phyloP scores from a whole-genome alignment of 2,329 filamentous ascomycete genomes.

The Cladosporium sp. region DNA sequence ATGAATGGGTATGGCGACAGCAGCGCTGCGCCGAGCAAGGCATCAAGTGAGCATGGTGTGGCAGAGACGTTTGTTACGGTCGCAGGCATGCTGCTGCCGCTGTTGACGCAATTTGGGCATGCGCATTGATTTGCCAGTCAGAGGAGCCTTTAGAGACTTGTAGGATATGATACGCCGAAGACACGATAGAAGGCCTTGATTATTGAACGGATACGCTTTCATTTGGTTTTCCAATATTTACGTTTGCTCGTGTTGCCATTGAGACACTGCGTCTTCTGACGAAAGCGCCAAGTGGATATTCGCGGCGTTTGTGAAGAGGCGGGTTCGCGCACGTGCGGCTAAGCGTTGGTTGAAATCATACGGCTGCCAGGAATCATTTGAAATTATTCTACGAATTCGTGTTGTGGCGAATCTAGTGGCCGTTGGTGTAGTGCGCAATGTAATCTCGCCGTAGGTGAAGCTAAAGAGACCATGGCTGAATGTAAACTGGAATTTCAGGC shows the following conservation, averaged over 20 bases:
- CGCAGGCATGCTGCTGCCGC: conserved; percentile 73
- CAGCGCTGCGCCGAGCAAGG: not conserved
- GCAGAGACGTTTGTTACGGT: conserved; percentile 66
- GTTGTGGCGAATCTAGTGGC: not conserved
- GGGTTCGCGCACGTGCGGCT: too few species aligned
- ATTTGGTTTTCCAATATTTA: too few species aligned
- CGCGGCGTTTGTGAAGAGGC: too few species aligned
- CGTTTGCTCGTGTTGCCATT: too few species aligned
- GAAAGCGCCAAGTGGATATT: too few species aligned
- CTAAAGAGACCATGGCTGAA: not conserved
- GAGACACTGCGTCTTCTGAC: too few species aligned
- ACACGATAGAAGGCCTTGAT: conserved; percentile 2
- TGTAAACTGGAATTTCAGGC: not conserved
- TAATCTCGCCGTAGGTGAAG: not conserved
- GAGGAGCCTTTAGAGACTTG: not conserved
- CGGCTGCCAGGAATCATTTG: not conserved
- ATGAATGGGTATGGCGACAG: conserved; percentile 27
- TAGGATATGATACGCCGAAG: not conserved
- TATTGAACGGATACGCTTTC: too few species aligned
- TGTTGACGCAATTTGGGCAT: conserved; percentile 76
- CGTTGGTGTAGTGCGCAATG: not conserved
- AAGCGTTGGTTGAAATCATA: not conserved
- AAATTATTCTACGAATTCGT: not conserved
- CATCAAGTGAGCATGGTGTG: conserved; percentile 21
- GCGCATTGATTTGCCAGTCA: conserved; percentile 53